Evolutionary conservation across 176 grass and related monocot genomes (phyloP).

Genomic region (Triticum timopheevii): DNA sequence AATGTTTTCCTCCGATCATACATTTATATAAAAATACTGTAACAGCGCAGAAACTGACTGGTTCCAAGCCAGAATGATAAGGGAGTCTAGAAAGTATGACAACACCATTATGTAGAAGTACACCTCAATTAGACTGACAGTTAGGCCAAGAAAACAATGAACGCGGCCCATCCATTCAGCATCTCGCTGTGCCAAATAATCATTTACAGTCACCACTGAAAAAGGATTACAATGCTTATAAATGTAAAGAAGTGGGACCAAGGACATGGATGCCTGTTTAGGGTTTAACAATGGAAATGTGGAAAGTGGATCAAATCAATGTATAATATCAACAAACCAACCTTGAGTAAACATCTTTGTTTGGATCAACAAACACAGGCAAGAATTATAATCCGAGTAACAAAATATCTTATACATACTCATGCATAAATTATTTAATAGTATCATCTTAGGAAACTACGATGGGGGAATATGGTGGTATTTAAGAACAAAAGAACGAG

Average conservation of each 20-base stretch:
- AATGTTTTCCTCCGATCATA: conserved; percentile 23
- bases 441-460: not conserved
- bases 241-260: not conserved
- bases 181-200: conserved; percentile 97
- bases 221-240: conserved; percentile 11
- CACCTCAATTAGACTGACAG: conserved; percentile 89
- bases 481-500: not conserved
- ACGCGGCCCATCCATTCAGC: conserved; percentile 97
- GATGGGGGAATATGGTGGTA: not conserved
- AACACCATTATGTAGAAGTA: not conserved
- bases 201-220: conserved; percentile 99
- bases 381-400: not conserved
- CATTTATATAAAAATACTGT: conserved; percentile 18
- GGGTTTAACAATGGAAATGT: not conserved
- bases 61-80: not conserved
- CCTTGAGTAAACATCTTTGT: not conserved
- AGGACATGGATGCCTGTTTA: not conserved
- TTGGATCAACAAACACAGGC: not conserved
- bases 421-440: not conserved
- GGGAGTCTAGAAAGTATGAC: not conserved
- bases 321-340: not conserved
- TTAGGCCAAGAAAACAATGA: conserved; percentile 92
- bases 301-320: not conserved
- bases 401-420: not conserved
- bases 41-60: not conserved